These are phyloP conservation scores for Moesziomyces globuligerus DNA, from an alignment of 1,284 basidiomycete genomes.

Conservation along the genomic window DNA sequence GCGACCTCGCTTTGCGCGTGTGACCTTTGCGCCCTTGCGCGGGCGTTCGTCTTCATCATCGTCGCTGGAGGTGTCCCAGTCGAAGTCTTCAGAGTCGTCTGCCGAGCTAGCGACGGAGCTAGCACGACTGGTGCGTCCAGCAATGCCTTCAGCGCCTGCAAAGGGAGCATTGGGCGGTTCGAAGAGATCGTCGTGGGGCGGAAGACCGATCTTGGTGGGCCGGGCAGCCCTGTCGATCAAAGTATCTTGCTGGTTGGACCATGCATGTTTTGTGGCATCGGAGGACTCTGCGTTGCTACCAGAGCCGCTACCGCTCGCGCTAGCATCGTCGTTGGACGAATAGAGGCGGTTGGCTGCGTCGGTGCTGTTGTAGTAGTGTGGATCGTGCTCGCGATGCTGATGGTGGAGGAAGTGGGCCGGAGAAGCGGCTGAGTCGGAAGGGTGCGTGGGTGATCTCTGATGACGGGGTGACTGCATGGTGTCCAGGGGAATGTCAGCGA, in stretches of 20 bases:
- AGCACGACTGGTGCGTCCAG: conserved; percentile 25
- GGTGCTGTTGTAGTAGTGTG: conserved; percentile 44
- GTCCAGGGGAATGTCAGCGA: conserved; percentile 47
- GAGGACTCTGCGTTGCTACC: conserved; percentile 29
- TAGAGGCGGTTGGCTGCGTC: conserved; percentile 39
- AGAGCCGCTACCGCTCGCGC: conserved; percentile 31
- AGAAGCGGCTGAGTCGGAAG: conserved; percentile 22
- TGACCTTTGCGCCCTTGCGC: conserved; percentile 26
- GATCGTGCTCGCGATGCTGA: conserved; percentile 33
- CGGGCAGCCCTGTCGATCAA: conserved; percentile 34
- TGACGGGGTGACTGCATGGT: conserved; percentile 30
- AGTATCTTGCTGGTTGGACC: conserved; percentile 34
- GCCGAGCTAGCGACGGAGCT: conserved; percentile 49
- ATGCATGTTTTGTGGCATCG: conserved; percentile 29
- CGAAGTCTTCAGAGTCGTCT: conserved; percentile 63
- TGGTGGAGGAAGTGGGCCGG: conserved; percentile 52
- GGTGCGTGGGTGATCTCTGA: conserved; percentile 1
- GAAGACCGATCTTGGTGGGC: conserved; percentile 30
- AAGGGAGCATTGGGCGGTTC: conserved; percentile 45
- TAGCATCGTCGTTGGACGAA: conserved; percentile 12
- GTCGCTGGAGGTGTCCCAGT: conserved; percentile 59
- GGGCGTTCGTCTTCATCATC: conserved; percentile 44
- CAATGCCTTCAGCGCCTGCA: conserved; percentile 19
- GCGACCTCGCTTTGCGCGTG: conserved; percentile 53
- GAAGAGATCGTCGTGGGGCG: conserved; percentile 20